phyloP scores from a whole-genome alignment of 2,329 filamentous ascomycete species.

The Camptophora hylomeconis region DNA sequence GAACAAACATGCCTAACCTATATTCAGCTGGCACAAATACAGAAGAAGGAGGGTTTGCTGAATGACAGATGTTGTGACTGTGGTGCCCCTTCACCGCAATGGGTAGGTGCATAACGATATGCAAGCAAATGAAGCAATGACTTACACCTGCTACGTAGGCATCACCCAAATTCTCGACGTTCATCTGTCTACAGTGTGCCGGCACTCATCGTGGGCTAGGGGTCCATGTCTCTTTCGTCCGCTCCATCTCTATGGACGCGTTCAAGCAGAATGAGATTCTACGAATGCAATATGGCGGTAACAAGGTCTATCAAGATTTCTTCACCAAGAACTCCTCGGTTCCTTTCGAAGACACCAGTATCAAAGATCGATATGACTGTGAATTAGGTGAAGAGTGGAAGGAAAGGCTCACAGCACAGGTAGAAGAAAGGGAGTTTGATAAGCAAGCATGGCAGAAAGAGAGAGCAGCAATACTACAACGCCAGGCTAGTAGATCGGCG shows the following conservation, averaged over 20 bases:
- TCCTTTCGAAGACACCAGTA: constrained; percentile 74
- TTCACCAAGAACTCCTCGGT: constrained; percentile 64
- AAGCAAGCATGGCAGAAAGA: constrained; percentile 48
- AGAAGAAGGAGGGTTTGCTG: constrained; percentile 59
- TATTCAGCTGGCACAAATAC: constrained; percentile 68
- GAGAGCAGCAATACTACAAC: constrained; percentile 24
- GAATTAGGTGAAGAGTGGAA: constrained; percentile 93
- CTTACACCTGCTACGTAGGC: constrained; percentile 31
- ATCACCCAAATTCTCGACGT: constrained; percentile 92
- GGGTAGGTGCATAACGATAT: constrained; percentile 58
- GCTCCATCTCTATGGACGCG: constrained; percentile 95
- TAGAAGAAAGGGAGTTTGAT: constrained; percentile 78
- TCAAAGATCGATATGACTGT: constrained; percentile 79
- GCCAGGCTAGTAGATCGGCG: constrained; percentile 20
- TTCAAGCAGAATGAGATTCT: constrained; percentile 90
- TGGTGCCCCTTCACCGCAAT: constrained; percentile 90
- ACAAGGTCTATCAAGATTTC: constrained; percentile 74
- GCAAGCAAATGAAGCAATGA: neutral
- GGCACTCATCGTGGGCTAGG: constrained; percentile 89
- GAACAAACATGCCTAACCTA: constrained; percentile 2
- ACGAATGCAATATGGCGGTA: constrained; percentile 86
- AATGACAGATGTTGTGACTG: constrained; percentile 94
- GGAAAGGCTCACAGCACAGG: constrained; percentile 72
- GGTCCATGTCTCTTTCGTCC: constrained; percentile 96
- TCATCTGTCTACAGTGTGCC: constrained; percentile 94